Evolutionary conservation across 1,284 basidiomycete genomes (phyloP).

Genomic region (Leccinum pachyderme): DNA sequence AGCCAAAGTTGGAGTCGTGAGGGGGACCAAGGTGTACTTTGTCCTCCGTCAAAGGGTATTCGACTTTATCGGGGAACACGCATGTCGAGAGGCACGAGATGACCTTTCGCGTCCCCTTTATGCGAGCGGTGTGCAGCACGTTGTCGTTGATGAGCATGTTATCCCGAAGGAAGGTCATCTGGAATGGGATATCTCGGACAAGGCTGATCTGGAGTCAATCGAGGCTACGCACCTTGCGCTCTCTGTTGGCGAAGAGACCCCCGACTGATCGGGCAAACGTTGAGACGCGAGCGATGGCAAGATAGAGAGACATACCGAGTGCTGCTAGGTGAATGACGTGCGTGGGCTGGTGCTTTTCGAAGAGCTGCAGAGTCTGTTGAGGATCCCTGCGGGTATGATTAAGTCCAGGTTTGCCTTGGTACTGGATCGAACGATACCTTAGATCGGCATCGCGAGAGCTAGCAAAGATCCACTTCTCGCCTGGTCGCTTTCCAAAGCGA

Average conservation of each 20-base stretch:
- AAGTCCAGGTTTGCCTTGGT: too few relatives aligned
- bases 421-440: conserved; percentile 41
- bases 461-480: conserved; percentile 85
- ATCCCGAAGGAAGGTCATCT: conserved; percentile 86
- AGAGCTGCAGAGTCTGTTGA: conserved; percentile 63
- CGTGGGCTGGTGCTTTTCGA: conserved; percentile 85
- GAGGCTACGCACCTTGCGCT: conserved; percentile 61
- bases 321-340: conserved; percentile 91
- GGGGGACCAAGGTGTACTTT: conserved; percentile 88
- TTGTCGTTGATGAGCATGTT: conserved; percentile 92
- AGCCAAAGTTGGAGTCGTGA: conserved; percentile 89
- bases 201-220: neutral
- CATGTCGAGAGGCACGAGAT: conserved; percentile 87
- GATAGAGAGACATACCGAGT: conserved; percentile 51
- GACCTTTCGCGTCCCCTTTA: conserved; percentile 64
- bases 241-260: conserved; percentile 90
- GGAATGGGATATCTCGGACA: neutral
- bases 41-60: conserved; percentile 86
- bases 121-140: conserved; percentile 72
- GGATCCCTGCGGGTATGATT: conserved; percentile 47
- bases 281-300: neutral
- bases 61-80: conserved; percentile 84
- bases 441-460: conserved; percentile 76
- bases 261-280: conserved; percentile 57
- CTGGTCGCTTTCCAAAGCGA: conserved; percentile 68